Conservation (phyloP, 768 basidiomycete species). For the Collybia sordida region DNA sequence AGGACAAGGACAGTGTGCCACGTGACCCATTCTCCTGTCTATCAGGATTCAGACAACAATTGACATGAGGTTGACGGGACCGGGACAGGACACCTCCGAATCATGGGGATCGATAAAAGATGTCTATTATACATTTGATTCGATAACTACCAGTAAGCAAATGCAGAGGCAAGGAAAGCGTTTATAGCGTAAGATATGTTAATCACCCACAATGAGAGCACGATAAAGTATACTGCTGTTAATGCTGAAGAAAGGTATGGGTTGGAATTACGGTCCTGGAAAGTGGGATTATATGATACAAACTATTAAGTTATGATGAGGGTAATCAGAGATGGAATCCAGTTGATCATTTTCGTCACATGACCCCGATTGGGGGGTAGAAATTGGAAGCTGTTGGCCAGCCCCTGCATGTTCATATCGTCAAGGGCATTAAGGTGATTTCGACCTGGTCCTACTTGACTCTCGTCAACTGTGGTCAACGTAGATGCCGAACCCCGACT, state of each 20-base stretch:
- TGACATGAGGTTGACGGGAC: conserved; percentile 1
- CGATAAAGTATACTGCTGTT: conserved; percentile 6
- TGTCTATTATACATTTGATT: conserved; percentile 6
- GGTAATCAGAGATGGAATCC: conserved; percentile 57
- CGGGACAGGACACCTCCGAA: background rate
- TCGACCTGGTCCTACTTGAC: conserved; percentile 44
- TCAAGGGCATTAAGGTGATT: conserved; percentile 63
- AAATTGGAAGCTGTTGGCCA: conserved; percentile 74
- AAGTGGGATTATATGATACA: conserved; percentile 11
- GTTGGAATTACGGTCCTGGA: background rate
- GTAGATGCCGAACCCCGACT: conserved; percentile 62
- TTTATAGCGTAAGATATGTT: conserved; percentile 7
- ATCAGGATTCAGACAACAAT: background rate
- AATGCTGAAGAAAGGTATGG: background rate
- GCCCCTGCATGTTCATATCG: conserved; percentile 70
- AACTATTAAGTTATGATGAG: conserved; percentile 29
- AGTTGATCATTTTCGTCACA: conserved; percentile 67
- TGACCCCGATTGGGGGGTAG: conserved; percentile 52
- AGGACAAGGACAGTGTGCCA: too few species aligned
- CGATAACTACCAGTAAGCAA: conserved; percentile 2
- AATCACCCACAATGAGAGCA: background rate
- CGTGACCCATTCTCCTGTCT: too few species aligned
- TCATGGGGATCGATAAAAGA: background rate
- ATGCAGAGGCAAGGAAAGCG: background rate
- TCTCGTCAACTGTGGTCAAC: conserved; percentile 62